Base-by-base conservation (phyloP, 306 rosid species). In the Fragaria vesca region DNA sequence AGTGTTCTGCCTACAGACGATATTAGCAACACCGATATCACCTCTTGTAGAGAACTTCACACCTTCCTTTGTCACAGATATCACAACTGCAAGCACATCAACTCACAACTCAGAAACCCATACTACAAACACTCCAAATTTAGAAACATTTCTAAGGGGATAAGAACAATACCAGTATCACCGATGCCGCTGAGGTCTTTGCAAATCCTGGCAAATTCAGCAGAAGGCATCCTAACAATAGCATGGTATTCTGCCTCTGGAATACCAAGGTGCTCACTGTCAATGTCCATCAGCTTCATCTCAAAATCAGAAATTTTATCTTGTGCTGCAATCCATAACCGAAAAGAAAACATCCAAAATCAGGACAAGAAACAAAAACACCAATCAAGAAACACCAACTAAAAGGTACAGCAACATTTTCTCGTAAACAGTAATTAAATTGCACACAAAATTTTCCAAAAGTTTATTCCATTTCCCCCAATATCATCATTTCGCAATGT, bases 211-310 rank as follows among this genome's bases (percentile, higher is more conserved):
- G 97, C 87, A 82, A 95, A 91, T 81, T 92, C 97, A 65, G 92
- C 8, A 0, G 98, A 89, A 28, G 97, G 97, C 99, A 93, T 95
- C 83, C 90, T 88, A 42, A 95, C 97, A 83, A 91, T 91, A 11
- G 99, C 95, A 51, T 95, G 96, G 76, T 91, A 93, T 63, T 95
- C 97, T 30, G 96, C 91, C 87, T 93, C 99, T 0, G 97, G 99
- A 61, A 95, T 93, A 34, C 97, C 97, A 68, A 95, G 99, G 51
- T 91, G 97, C 66, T 95, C 99, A n/a, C 97, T 95, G 67, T 95
- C 99, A 5, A 93, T 95, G 82, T 93, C 97, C 99, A 95, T 95
- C 83, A 93, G 74, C 84, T 93, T 95, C 97, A 95, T 95, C 91
- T 95, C 99, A 79, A 93, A 95, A 81, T 93, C 97, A 4, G 99